Base-by-base conservation (phyloP, 2,329 filamentous ascomycete species). In the Sporothrix curviconia region DNA sequence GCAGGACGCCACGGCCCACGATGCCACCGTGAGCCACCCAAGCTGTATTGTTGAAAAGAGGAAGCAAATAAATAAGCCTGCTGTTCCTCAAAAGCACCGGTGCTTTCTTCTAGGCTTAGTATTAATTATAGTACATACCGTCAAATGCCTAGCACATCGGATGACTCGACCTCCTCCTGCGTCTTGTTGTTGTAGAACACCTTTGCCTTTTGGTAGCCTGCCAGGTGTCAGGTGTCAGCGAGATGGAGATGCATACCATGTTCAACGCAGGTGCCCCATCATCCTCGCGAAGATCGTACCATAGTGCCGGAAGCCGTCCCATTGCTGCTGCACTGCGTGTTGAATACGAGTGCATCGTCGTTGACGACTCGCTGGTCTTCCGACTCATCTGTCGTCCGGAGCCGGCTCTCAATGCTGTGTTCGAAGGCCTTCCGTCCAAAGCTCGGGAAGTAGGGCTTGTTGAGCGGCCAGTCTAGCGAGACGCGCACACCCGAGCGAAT, bases 401-500 rank as follows among this genome's bases (percentile, higher is more conserved):
- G 40, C 14, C 40, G 52, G 40, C 30, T 55, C 25, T 55, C 37
- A 7, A 46, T 34, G 7, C 15, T 56, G 25, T 57, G 51, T 24
- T 57, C 30, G 30, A 64, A 64, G 12, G 44, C 37, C 28, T 43
- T 36, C 22, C 61, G 54, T 17, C 59, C 40, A 8, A 63, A 63
- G 17, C 56, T 56, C 1, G 61, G 57, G 7, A 51, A 42, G 4
- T 49, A 62, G 1, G 50, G 40, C 17, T 32, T 24, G 24, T 56
- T 54, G 25, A 55, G 49, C 8, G 32, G 49, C 49, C 49, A 54
- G 17, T 47, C 49, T 36, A 83, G 70, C 4, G 76, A 76, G 22
- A 81, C 74, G 28, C 78, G 72, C n/a, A 70, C 70, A 9, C 80
- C 80, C 1, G 75, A 77, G 36, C 70, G 72, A 63, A 83, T 82